phyloP scores from a whole-genome alignment of 2,329 filamentous ascomycete genomes.

The Thelonectria discophora region DNA sequence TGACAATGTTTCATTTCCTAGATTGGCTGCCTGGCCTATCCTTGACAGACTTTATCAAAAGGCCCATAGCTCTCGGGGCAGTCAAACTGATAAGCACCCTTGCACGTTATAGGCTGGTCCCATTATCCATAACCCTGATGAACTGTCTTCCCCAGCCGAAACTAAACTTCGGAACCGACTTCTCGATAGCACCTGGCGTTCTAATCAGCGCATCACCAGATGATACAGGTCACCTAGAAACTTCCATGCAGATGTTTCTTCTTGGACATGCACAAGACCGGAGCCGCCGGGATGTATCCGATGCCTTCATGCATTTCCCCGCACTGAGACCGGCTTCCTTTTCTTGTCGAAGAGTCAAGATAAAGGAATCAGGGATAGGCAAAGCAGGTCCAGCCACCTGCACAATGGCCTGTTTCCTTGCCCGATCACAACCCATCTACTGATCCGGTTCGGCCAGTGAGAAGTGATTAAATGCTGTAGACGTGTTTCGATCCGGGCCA shows the following conservation, averaged over 20 bases:
- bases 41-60: slow-evolving; percentile 10
- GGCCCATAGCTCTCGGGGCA: not conserved
- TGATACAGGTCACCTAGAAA: not conserved
- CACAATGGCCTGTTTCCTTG: slow-evolving; percentile 10
- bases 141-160: not conserved
- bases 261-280: slow-evolving; percentile 4
- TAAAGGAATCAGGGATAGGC: slow-evolving; percentile 12
- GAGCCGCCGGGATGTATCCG: slow-evolving; percentile 8
- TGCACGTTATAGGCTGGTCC: not conserved
- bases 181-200: not conserved
- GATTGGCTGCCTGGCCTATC: slow-evolving; percentile 1
- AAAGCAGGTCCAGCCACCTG: slow-evolving; percentile 6
- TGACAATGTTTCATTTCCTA: not conserved
- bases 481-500: not conserved
- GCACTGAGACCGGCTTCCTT: slow-evolving; percentile 12
- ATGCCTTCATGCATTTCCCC: slow-evolving; percentile 10
- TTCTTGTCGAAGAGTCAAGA: not conserved
- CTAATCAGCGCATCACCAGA: not conserved
- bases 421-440: not conserved
- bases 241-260: not conserved
- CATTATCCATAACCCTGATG: no score
- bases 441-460: not conserved
- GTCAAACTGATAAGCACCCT: slow-evolving; percentile 10
- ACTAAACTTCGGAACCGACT: slow-evolving; percentile 9
- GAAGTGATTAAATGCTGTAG: slow-evolving; percentile 8